Evolutionary conservation across 805 yeast species (phyloP).

Genomic region (Wickerhamia fluorescens): DNA sequence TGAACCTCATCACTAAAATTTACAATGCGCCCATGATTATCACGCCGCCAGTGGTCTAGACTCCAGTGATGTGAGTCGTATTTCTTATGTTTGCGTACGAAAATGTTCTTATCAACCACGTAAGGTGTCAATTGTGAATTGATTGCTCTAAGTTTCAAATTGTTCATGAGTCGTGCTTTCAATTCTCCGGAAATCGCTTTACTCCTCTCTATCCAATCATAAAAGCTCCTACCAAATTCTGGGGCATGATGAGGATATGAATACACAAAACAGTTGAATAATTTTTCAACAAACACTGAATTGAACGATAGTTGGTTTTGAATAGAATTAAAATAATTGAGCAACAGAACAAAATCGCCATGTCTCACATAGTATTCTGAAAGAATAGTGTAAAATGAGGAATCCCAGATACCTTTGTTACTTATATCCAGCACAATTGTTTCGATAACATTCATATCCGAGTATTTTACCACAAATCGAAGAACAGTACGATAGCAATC

Average conservation of each 20-base stretch:
- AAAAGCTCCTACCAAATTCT: conserved; percentile 13
- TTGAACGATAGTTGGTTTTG: conserved; percentile 14
- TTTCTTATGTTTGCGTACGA: conserved; percentile 12
- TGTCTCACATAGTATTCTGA: conserved; percentile 18
- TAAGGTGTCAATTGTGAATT: conserved; percentile 23
- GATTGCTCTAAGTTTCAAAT: conserved; percentile 13
- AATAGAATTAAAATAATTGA: conserved; percentile 16
- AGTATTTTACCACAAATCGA: conserved; percentile 21
- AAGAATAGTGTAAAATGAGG: conserved; percentile 15
- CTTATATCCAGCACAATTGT: conserved; percentile 21
- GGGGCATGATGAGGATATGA: conserved; percentile 27
- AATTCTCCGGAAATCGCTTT: conserved; percentile 4
- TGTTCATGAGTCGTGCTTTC: conserved; percentile 8
- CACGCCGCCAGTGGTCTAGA: conserved; percentile 10
- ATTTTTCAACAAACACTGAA: conserved; percentile 14
- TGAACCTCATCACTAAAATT: conserved; percentile 18
- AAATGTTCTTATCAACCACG: conserved; percentile 9
- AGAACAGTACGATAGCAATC: conserved; percentile 23
- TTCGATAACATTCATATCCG: conserved; percentile 22
- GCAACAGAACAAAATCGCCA: conserved; percentile 22
- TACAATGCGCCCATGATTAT: conserved; percentile 8
- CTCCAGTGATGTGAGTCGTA: conserved; percentile 20
- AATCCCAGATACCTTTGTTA: conserved; percentile 9
- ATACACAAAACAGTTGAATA: conserved; percentile 25
- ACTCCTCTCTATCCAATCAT: conserved; percentile 13